Evolutionary conservation across 495 filamentous ascomycete species (phyloP), one percentile per base, ranked within the genome.

Genomic region (Jackrogersella minutella): DNA sequence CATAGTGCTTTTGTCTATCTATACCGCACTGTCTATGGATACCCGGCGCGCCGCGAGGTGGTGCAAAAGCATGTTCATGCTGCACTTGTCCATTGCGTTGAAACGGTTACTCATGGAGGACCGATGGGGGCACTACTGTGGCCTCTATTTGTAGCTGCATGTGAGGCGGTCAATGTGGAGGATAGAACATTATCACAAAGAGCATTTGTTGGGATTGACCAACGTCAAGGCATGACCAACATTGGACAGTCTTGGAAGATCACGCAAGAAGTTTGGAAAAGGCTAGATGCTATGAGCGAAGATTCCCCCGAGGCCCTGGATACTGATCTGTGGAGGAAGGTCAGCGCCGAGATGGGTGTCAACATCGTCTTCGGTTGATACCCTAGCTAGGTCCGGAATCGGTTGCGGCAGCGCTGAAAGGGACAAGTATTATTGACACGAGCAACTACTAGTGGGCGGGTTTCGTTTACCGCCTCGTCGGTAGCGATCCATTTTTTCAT

Each of bases 1-100:
- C 85, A 88, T 60, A 84, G 83, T 13, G 82, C 84, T 5, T 82
- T 86, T 55, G 84, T 88, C 2, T 87, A 87, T 63, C 80, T 89
- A 21, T 86, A 87, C 67, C 83, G 86, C 47, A 83, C 79, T 17
- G 79, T 87, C 21, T 79, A 82, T 57, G 69, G 71, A 9, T 76
- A 76, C 40, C 67, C 80, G 14, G 77, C 84, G 31, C 68, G 66
- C 2, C 78, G 84, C 49, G 50, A 74, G 9, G 69, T 76, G 10
- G 82, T 88, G 11, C 85, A 88, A 61, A 76, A 73, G 28, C 84
- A 87, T 44, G 69, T 80, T 0, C 81, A 79, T 58, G 66, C 78
- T 5, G 75, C 83, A 0, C 76, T 89, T 16, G 56, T 71, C 46
- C 83, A 86, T 31, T 88, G 85, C 68, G 78, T 79, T 0, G 75